Evolutionary conservation across 768 basidiomycete species (phyloP).

Genomic region (Mycena amicta): DNA sequence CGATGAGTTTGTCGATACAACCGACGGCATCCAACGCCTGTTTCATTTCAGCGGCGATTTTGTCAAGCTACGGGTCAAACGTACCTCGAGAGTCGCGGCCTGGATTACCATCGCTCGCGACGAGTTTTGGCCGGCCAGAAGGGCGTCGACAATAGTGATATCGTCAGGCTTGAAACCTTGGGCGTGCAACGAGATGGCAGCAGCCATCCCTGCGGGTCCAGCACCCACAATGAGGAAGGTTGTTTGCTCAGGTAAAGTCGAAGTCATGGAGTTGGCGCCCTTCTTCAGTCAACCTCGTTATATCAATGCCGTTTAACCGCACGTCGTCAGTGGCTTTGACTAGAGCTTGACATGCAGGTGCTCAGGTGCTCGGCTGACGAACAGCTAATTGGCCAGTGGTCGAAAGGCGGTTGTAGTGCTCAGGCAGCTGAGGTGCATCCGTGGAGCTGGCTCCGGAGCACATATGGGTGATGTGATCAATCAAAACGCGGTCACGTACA

Average conservation of each 20-base stretch:
- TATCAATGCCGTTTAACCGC: no score
- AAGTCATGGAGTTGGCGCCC: no score
- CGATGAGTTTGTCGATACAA: conserved; percentile 36
- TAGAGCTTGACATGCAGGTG: no score
- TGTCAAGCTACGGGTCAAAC: background rate
- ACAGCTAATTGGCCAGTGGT: no score
- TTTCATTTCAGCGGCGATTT: background rate
- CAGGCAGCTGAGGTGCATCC: no score
- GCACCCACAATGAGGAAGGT: conserved; percentile 21
- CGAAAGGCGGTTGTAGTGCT: no score
- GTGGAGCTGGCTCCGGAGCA: no score
- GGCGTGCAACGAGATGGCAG: conserved; percentile 40
- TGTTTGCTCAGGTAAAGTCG: background rate
- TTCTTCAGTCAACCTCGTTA: no score
- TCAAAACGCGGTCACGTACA: no score
- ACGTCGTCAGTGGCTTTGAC: no score
- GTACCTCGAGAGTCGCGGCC: conserved; percentile 49
- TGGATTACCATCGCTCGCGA: conserved; percentile 48
- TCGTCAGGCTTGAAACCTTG: conserved; percentile 33
- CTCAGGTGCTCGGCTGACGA: no score
- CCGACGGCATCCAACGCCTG: conserved; percentile 42
- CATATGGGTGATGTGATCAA: no score
- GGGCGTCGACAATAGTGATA: conserved; percentile 43
- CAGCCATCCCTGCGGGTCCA: conserved; percentile 22
- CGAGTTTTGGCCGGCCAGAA: conserved; percentile 31